Percentiles rank a stretch among this genome's conserved stretches.
Conservation (phyloP, 2,329 filamentous ascomycete species). For the Clonostachys solani region DNA sequence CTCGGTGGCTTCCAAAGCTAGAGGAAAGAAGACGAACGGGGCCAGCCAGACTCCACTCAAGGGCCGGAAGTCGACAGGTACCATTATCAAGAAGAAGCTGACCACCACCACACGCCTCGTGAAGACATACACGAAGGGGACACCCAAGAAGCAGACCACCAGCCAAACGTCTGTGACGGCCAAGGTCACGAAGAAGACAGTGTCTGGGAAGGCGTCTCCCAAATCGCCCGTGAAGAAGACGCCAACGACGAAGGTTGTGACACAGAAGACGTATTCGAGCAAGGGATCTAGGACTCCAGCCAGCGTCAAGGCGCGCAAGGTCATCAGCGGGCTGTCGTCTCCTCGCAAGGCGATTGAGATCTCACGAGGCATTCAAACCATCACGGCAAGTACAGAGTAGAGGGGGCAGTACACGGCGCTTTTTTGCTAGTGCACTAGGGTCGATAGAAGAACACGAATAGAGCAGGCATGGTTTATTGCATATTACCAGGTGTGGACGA, state of each 20-base stretch:
- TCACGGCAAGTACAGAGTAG: too few species aligned
- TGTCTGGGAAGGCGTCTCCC: background rate
- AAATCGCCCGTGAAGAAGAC: conserved; percentile 1
- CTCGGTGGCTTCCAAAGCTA: conserved; percentile 14
- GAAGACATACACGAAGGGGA: conserved; percentile 16
- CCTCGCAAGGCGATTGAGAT: background rate
- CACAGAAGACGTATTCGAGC: background rate
- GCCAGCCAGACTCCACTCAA: conserved; percentile 5
- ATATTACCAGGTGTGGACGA: too few species aligned
- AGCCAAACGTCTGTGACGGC: background rate
- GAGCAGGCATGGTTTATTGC: too few species aligned
- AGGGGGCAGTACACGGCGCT: too few species aligned
- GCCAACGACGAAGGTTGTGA: background rate
- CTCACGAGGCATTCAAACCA: background rate
- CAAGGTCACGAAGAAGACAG: conserved; percentile 1
- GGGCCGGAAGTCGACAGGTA: background rate
- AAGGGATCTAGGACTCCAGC: too few species aligned
- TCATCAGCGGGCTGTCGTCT: background rate
- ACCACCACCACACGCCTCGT: conserved; percentile 12
- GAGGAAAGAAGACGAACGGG: conserved; percentile 19
- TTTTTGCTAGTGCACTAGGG: too few species aligned
- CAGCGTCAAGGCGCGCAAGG: too few species aligned
- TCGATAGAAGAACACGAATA: too few species aligned
- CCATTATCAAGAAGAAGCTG: conserved; percentile 5
- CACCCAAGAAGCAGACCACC: conserved; percentile 7